Base-by-base conservation (phyloP, 257 asterid genomes). In the Salvia miltiorrhiza region DNA sequence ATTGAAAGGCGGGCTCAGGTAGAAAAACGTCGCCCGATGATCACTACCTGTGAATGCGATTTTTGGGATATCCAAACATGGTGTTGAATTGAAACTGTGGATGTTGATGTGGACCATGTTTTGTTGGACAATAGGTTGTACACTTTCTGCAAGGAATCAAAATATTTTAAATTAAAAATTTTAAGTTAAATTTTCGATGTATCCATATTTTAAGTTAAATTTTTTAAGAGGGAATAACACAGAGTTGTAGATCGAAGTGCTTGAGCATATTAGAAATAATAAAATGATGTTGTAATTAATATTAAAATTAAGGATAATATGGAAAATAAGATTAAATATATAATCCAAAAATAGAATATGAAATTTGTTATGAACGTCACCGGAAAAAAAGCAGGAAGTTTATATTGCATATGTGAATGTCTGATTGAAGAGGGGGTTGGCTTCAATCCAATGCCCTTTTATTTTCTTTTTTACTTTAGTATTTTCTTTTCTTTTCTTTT, bases 121-220 rank as follows among this genome's bases (percentile, higher is more conserved):
- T 72, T 79, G 80, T 83, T 82, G 89, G 79, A 80, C 79, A 69
- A 37, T 79, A 73, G 79, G 75, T 77, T 70, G 79, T 70, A 63
- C 78, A 79, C 80, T 77, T 75, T 81, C 82, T 77, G 81, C 76
- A 63, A 67, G 69, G 77, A 73, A 77, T 77, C 78, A 52, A 40
- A 73, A 48, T 37, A 13, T 45, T 7, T 5, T 10, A 9, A 10
- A 37, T 37, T 40, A 28, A 9, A 6, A 30, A 26, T 10, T 50
- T 47, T 5, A 26, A 24, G 20, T 63, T 44, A 7, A n/a, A 33
- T 39, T 79, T 78, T 83, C 78, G 70, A 78, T 75, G 43, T 8
- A 6, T 6, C n/a, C n/a, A n/a, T n/a, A n/a, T n/a, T n/a, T n/a
- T n/a, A n/a, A n/a, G n/a, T n/a, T n/a, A n/a, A n/a, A n/a, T n/a